A percentile compares a stretch with the other conserved stretches of the same genome.
Conservation (phyloP, 139 green algal species). For the Parachlorella kessleri region DNA sequence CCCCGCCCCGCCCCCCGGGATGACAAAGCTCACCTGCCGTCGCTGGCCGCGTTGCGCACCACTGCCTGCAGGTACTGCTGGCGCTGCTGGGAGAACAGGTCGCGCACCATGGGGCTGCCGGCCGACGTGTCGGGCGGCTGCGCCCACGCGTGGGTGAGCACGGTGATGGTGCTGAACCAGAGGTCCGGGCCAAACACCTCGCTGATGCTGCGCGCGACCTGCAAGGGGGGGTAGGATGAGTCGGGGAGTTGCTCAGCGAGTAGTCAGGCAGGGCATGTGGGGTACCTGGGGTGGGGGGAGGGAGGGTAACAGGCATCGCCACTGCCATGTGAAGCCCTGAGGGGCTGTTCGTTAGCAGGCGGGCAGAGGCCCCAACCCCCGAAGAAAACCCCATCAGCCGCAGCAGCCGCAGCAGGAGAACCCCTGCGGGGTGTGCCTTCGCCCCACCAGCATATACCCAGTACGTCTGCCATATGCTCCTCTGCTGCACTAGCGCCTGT, state of each 20-base stretch:
- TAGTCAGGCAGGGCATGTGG: no score
- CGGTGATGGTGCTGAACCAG: conserved; percentile 78
- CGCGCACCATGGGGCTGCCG: conserved; percentile 57
- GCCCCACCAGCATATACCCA: no score
- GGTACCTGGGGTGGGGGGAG: no score
- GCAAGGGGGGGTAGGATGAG: conserved; percentile 5
- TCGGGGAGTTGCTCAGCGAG: not conserved
- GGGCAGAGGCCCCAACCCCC: no score
- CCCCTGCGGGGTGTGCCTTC: no score
- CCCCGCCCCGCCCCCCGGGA: not conserved
- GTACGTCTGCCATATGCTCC: no score
- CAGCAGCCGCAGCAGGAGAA: no score
- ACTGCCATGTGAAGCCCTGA: no score
- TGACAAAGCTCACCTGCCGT: conserved; percentile 19
- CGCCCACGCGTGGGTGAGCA: conserved; percentile 73
- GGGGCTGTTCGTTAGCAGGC: no score
- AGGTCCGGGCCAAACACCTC: conserved; percentile 65
- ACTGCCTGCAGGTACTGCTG: conserved; percentile 68
- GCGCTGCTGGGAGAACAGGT: conserved; percentile 72
- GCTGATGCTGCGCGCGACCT: conserved; percentile 67
- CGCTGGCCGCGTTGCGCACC: conserved; percentile 31
- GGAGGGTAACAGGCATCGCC: no score
- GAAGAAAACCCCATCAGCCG: no score
- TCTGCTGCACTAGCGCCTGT: no score
- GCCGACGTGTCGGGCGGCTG: conserved; percentile 67